Base-by-base conservation (phyloP, 1,284 basidiomycete species). In the Ganoderma lucidum region DNA sequence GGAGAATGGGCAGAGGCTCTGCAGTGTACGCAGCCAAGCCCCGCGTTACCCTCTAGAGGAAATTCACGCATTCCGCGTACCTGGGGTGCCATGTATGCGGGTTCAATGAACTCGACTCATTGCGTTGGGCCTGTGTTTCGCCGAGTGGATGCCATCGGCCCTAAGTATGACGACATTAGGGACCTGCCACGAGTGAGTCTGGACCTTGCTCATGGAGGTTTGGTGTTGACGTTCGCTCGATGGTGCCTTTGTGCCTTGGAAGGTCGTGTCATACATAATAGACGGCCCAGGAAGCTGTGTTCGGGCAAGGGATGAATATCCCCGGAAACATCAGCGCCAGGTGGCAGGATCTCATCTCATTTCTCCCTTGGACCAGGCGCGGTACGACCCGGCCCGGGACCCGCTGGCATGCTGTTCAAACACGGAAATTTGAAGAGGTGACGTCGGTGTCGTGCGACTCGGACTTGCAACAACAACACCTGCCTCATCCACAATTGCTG, bases 1-100 rank as follows among this genome's bases (percentile, higher is more conserved):
- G 59, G 59, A 61, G 59, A 42, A 61, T 42, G 19, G 39, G 37
- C 39, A 28, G 59, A 42, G 59, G 59, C 59, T 61, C 59, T 61
- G 59, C 59, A 59, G 3, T n/a, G 39, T 42, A 41, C 39, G n/a
- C 39, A 59, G 56, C 32, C 35, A 59, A n/a, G 35, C 6, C 35
- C 56, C 35, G 59, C 59, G n/a, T 12, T 61, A 39, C 28, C n/a
- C 56, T 59, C 35, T 0, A 59, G 32, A 35, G 8, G 28, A 39
- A 35, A 59, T 59, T 39, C 56, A n/a, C 17, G 19, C n/a, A 39
- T 28, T 61, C 19, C 59, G 39, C 59, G 59, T 61, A 61, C 59
- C 59, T 61, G 35, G 30, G 14, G 37, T 59, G 56, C 56, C n/a
- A 59, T 39, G 56, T 59, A 39, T 59, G 56, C 59, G 59, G 37